phyloP scores from a whole-genome alignment of 148 eudicot species.

The Vaccinium vitisidaea region DNA sequence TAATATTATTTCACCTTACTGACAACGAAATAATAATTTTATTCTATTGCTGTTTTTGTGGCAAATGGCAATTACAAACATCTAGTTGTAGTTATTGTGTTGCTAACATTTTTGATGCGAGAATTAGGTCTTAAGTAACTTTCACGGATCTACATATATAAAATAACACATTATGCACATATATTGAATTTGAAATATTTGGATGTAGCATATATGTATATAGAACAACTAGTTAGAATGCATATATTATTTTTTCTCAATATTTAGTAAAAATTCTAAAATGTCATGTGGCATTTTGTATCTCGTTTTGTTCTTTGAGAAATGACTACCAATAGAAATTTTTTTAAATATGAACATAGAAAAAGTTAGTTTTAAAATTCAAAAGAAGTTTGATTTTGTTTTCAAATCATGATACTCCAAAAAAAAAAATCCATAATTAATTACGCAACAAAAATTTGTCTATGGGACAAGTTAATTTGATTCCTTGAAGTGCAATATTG shows the following conservation, averaged over 20 bases:
- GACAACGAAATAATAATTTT: background rate
- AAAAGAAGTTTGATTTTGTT: background rate
- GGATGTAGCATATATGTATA: background rate
- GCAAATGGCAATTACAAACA: background rate
- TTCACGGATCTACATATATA: background rate
- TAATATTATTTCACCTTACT: background rate
- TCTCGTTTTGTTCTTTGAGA: background rate
- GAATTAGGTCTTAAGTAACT: background rate
- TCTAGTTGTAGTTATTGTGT: background rate
- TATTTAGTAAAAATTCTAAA: no score
- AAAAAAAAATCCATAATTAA: background rate
- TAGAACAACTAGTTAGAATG: background rate
- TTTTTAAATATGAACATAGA: no score
- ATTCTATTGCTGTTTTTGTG: background rate
- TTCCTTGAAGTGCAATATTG: background rate
- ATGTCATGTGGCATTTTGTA: background rate
- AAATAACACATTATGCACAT: background rate
- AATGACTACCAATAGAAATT: background rate
- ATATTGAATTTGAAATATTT: background rate
- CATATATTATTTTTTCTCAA: background rate
- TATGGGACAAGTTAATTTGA: background rate
- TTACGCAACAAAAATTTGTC: no score
- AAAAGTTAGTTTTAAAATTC: no score
- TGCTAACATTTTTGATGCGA: background rate
- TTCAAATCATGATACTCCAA: background rate